phyloP scores from a whole-genome alignment of 2,329 filamentous ascomycete species.

The Hirsutella thompsonii region DNA sequence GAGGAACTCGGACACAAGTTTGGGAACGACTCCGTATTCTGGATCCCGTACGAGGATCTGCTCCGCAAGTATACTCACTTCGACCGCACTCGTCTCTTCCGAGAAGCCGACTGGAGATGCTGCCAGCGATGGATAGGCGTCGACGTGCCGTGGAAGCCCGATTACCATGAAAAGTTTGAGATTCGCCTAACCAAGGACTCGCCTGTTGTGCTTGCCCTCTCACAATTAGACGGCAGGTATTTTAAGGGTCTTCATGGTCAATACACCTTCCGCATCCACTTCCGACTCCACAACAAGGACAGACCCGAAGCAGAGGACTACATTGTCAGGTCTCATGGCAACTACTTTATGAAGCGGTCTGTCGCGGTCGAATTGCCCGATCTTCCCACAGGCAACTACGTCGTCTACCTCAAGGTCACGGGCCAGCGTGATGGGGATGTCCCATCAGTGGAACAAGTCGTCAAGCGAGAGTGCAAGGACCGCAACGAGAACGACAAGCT shows the following conservation, averaged over 20 bases:
- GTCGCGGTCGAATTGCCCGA: slow-evolving; percentile 44
- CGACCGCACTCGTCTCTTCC: slow-evolving; percentile 49
- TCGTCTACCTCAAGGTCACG: slow-evolving; percentile 42
- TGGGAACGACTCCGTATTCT: slow-evolving; percentile 49
- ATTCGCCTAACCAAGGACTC: slow-evolving; percentile 42
- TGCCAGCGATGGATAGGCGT: slow-evolving; percentile 49
- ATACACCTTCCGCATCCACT: slow-evolving; percentile 38
- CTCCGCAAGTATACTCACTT: slow-evolving; percentile 49
- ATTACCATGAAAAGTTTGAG: slow-evolving; percentile 49
- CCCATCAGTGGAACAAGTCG: slow-evolving; percentile 40
- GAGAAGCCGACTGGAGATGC: slow-evolving; percentile 41
- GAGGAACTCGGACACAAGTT: slow-evolving; percentile 45
- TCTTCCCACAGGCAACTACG: slow-evolving; percentile 42
- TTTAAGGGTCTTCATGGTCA: slow-evolving; percentile 48
- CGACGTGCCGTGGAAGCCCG: slow-evolving; percentile 47
- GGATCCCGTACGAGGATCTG: slow-evolving; percentile 50
- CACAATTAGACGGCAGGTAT: slow-evolving; percentile 49
- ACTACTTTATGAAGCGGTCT: slow-evolving; percentile 44
- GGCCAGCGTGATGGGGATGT: slow-evolving; percentile 30
- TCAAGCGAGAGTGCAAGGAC: slow-evolving; percentile 34
- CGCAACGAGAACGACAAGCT: slow-evolving; percentile 44
- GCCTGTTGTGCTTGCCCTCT: slow-evolving; percentile 45
- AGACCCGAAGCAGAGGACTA: slow-evolving; percentile 41
- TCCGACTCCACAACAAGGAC: slow-evolving; percentile 35
- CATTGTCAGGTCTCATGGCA: slow-evolving; percentile 44